Base-by-base conservation (phyloP, 495 filamentous ascomycete genomes). In the Annulohypoxylon stygium region DNA sequence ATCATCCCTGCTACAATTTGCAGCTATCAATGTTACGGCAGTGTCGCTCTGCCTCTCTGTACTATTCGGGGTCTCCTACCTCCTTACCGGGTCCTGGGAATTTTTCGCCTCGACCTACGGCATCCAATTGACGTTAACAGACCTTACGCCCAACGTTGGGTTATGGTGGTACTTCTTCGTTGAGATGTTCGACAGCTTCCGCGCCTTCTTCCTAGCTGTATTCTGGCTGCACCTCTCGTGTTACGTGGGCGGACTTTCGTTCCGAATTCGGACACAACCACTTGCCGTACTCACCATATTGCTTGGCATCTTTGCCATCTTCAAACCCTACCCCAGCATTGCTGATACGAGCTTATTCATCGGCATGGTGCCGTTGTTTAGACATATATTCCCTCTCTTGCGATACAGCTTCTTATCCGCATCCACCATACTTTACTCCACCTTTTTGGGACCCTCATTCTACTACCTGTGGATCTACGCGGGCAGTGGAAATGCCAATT, bases 121-220 rank as follows among this genome's bases (percentile, higher is more conserved):
- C 63, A 92, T 97, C 26, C 94, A 95, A 74, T 86, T 99, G 12
- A 88, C 96, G 3, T 89, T 99, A 3, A 94, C 94, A 1, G 97
- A 98, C 81, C 84, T 99, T 48, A 95, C 95, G 0, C 96, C 96
- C 23, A 99, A 98, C 71, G 90, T 97, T 43, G 96, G 96, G 1
- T 86, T 99, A 0, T 99, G 96, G 96, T 99, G 96, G 96, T 99
- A 99, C 83, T 99, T 98, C 81, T 98, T 99, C 83, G 97, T 95
- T 74, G 96, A 99, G 82, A 99, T 99, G 89, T 99, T 99, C 79
- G 96, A 99, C 81, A 95, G 94, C 4, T 99, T 99, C 86, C 90
- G 96, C 23, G 91, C 92, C 57, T 98, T 99, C 85, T 99, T 99
- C 86, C 86, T 99, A 2, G 97, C 93, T 20, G 94, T 98, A 5